Evolutionary conservation across 1,284 basidiomycete species (phyloP).

Genomic region (Trametes versicolor): DNA sequence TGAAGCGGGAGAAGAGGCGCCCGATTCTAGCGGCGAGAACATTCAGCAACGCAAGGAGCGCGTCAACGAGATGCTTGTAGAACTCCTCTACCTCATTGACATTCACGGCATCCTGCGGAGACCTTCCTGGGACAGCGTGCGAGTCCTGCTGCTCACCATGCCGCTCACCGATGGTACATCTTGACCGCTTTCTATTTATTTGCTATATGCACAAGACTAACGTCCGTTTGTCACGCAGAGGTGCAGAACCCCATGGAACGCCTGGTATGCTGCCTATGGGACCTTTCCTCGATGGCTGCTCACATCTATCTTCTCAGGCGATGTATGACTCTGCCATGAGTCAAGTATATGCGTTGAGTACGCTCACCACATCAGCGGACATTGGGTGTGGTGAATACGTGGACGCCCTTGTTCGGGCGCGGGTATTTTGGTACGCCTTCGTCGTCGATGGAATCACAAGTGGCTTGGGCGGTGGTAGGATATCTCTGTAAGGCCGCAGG

Average conservation of each 20-base stretch:
- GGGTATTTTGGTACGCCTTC: slow-evolving; percentile 89
- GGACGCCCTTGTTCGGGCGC: slow-evolving; percentile 72
- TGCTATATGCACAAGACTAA: slow-evolving; percentile 9
- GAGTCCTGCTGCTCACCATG: slow-evolving; percentile 77
- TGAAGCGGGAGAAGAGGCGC: slow-evolving; percentile 68
- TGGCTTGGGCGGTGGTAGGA: slow-evolving; percentile 80
- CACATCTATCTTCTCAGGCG: slow-evolving; percentile 39
- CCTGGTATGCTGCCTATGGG: slow-evolving; percentile 47
- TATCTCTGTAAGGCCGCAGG: slow-evolving; percentile 66
- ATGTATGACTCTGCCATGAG: slow-evolving; percentile 72
- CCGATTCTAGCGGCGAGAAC: slow-evolving; percentile 46
- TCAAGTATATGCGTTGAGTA: slow-evolving; percentile 79
- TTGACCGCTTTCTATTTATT: background rate
- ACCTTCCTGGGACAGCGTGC: slow-evolving; percentile 87
- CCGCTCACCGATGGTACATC: slow-evolving; percentile 83
- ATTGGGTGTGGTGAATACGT: slow-evolving; percentile 64
- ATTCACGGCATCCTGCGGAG: slow-evolving; percentile 80
- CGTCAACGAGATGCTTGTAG: slow-evolving; percentile 69
- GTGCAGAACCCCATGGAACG: slow-evolving; percentile 61
- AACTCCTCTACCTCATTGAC: slow-evolving; percentile 83
- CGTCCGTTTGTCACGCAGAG: slow-evolving; percentile 45
- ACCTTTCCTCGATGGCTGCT: background rate
- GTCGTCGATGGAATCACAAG: slow-evolving; percentile 84
- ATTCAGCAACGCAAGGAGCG: slow-evolving; percentile 52
- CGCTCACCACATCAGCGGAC: slow-evolving; percentile 56